Percentiles rank a stretch among this genome's conserved stretches.
Conservation (phyloP, 768 basidiomycete species). For the Russula compacta region DNA sequence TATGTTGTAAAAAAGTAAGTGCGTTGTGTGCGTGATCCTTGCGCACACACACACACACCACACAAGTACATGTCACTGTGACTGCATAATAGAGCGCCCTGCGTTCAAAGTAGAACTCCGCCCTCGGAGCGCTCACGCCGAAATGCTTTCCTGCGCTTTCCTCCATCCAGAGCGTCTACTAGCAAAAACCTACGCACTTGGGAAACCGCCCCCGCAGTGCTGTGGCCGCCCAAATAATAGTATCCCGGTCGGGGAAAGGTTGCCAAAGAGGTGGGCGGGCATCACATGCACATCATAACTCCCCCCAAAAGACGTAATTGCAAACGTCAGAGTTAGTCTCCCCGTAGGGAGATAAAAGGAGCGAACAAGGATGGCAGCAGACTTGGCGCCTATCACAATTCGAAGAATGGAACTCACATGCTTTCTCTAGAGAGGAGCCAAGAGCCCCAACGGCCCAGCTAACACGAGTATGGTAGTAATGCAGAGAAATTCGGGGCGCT, state of each 20-base stretch:
- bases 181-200: too few relatives aligned
- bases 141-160: too few relatives aligned
- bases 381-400: not conserved
- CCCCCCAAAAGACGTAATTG: not conserved
- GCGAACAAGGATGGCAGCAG: not conserved
- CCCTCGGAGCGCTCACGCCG: too few relatives aligned
- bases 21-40: too few relatives aligned
- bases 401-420: not conserved
- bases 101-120: too few relatives aligned
- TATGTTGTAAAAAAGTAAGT: too few relatives aligned
- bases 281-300: not conserved
- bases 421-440: not conserved
- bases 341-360: not conserved
- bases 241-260: not conserved
- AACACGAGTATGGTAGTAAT: conserved; percentile 1
- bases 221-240: not conserved
- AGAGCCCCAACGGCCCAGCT: not conserved
- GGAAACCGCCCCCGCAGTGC: too few relatives aligned
- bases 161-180: too few relatives aligned
- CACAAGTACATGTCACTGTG: too few relatives aligned
- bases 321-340: not conserved
- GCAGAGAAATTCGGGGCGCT: not conserved
- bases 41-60: too few relatives aligned
- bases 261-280: not conserved
- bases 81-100: too few relatives aligned